phyloP scores from a whole-genome alignment of 371 early-diverging fungal species.

The Mortierella sp. region DNA sequence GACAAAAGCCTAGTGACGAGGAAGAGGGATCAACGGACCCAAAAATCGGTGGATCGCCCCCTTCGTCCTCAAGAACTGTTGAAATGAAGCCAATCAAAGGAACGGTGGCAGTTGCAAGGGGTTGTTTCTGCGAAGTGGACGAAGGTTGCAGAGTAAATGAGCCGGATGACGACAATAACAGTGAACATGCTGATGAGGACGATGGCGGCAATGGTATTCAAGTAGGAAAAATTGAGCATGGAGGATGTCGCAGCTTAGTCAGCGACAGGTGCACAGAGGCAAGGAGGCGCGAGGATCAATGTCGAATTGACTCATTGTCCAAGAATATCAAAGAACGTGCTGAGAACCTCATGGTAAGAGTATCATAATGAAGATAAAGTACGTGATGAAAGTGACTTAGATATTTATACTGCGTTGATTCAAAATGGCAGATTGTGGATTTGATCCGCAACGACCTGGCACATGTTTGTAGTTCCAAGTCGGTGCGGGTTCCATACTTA shows the following conservation, averaged over 20 bases:
- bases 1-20: conserved; percentile 51
- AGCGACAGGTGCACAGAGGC: conserved; percentile 46
- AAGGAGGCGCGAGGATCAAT: conserved; percentile 53
- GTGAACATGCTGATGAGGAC: conserved; percentile 61
- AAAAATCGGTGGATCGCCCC: background rate
- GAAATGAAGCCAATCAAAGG: conserved; percentile 99
- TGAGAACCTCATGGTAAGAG: conserved; percentile 93
- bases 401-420: background rate
- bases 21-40: background rate
- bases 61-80: conserved; percentile 57
- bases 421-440: conserved; percentile 86
- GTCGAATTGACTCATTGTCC: conserved; percentile 66
- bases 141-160: conserved; percentile 49
- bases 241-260: background rate
- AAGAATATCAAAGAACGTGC: conserved; percentile 91
- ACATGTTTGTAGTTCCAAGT: conserved; percentile 71
- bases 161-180: conserved; percentile 46
- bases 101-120: conserved; percentile 71
- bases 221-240: background rate
- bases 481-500: conserved; percentile 85
- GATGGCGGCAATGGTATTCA: background rate
- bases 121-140: conserved; percentile 60
- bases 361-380: background rate
- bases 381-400: background rate
- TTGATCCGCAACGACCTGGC: conserved; percentile 95